Evolutionary conservation across 208 protist species (phyloP).

Genomic region (Leishmania lainsoni): DNA sequence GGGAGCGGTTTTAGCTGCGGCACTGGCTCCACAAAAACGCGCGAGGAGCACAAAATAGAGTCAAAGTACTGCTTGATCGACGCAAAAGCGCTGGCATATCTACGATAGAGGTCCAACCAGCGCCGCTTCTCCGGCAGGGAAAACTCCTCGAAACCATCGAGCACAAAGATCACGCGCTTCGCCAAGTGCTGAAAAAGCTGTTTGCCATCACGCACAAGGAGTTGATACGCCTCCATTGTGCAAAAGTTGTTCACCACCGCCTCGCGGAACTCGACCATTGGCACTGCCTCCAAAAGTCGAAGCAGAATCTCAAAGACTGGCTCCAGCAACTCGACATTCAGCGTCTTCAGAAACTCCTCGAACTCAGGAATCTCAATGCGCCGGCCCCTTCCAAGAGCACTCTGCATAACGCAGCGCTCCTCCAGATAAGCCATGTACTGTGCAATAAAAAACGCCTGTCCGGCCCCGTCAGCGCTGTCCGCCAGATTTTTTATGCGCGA

Average conservation of each 20-base stretch:
- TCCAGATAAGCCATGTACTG: slow-evolving; percentile 71
- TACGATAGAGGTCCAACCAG: slow-evolving; percentile 49
- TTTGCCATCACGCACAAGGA: slow-evolving; percentile 66
- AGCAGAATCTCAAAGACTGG: slow-evolving; percentile 52
- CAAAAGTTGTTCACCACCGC: slow-evolving; percentile 80
- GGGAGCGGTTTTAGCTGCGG: slow-evolving; percentile 63
- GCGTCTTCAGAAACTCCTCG: slow-evolving; percentile 44
- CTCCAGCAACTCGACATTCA: slow-evolving; percentile 42
- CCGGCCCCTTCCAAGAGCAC: slow-evolving; percentile 29
- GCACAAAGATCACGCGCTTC: slow-evolving; percentile 58
- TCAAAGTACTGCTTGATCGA: slow-evolving; percentile 53
- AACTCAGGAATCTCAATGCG: slow-evolving; percentile 63
- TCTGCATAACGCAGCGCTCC: slow-evolving; percentile 48
- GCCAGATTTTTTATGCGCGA: slow-evolving; percentile 61
- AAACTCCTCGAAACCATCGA: slow-evolving; percentile 66
- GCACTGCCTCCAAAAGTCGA: slow-evolving; percentile 36
- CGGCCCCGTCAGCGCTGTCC: slow-evolving; percentile 43
- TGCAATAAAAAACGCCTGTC: slow-evolving; percentile 60
- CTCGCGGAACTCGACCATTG: slow-evolving; percentile 48
- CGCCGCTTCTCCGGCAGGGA: slow-evolving; percentile 39
- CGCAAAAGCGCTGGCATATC: slow-evolving; percentile 38
- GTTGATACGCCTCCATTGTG: slow-evolving; percentile 71
- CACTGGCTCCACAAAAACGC: slow-evolving; percentile 53
- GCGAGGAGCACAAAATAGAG: slow-evolving; percentile 49
- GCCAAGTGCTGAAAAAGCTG: slow-evolving; percentile 64